Evolutionary conservation across 31 red algal species (phyloP).

Genomic region (Odonthalia washingtoniensis): DNA sequence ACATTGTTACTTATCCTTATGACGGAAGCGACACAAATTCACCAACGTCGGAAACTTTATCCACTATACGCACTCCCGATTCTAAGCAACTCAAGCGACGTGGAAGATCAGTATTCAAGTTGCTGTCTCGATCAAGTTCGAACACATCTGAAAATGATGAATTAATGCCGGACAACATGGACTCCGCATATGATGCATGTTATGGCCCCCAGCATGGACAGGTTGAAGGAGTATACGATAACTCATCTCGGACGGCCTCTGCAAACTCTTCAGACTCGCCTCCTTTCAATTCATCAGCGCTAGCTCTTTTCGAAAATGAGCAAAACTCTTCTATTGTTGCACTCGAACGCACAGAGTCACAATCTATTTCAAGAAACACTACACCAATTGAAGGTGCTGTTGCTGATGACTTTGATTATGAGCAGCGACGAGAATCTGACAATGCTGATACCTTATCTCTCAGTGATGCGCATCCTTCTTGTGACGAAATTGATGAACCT

Average conservation of each 20-base stretch:
- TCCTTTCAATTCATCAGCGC: background rate
- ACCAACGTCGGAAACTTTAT: slow-evolving; percentile 14
- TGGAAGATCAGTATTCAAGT: slow-evolving; percentile 47
- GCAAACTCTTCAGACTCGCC: slow-evolving; percentile 20
- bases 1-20: slow-evolving; percentile 64
- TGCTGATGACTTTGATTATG: slow-evolving; percentile 64
- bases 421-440: slow-evolving; percentile 20
- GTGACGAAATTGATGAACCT: slow-evolving; percentile 31
- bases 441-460: slow-evolving; percentile 48
- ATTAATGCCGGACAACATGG: slow-evolving; percentile 2
- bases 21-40: slow-evolving; percentile 45
- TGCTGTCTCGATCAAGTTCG: slow-evolving; percentile 14
- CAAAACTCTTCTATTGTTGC: background rate
- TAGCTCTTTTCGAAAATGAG: background rate
- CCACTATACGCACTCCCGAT: background rate
- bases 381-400: slow-evolving; percentile 17
- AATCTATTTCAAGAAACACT: background rate
- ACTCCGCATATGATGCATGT: slow-evolving; percentile 54
- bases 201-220: slow-evolving; percentile 5
- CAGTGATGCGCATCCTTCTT: slow-evolving; percentile 26
- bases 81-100: slow-evolving; percentile 22
- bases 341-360: background rate
- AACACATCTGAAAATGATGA: background rate
- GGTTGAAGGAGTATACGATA: slow-evolving; percentile 21
- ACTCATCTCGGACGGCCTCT: slow-evolving; percentile 3